Evolutionary conservation across 805 yeast genomes (phyloP).

Genomic region (Teunomyces kruisii): DNA sequence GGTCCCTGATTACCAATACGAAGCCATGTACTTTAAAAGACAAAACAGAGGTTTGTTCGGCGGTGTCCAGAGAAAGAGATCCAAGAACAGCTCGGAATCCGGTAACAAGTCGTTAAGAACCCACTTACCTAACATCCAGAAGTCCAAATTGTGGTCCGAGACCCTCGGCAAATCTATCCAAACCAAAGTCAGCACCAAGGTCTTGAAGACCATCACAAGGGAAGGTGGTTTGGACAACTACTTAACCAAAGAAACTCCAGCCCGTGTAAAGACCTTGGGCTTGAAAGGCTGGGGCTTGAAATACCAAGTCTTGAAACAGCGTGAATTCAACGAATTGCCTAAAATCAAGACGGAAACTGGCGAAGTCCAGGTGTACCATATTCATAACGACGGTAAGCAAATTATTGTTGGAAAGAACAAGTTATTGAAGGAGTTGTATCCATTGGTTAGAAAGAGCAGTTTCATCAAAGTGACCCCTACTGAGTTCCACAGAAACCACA

Average conservation of each 20-base stretch:
- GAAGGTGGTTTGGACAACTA: slow-evolving; percentile 96
- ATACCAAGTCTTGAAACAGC: slow-evolving; percentile 61
- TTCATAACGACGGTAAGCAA: slow-evolving; percentile 45
- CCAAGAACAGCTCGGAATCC: slow-evolving; percentile 75
- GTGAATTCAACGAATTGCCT: slow-evolving; percentile 39
- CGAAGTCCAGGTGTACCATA: slow-evolving; percentile 46
- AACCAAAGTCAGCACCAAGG: slow-evolving; percentile 72
- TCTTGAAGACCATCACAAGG: slow-evolving; percentile 79
- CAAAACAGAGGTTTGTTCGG: slow-evolving; percentile 89
- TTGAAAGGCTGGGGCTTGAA: slow-evolving; percentile 89
- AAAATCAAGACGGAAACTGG: slow-evolving; percentile 28
- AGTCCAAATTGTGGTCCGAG: slow-evolving; percentile 81
- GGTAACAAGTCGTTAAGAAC: slow-evolving; percentile 70
- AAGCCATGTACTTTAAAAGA: slow-evolving; percentile 74
- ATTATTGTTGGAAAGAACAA: slow-evolving; percentile 66
- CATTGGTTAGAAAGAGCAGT: slow-evolving; percentile 45
- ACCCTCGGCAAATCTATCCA: slow-evolving; percentile 56
- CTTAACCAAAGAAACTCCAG: slow-evolving; percentile 80
- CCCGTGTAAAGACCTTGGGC: slow-evolving; percentile 90
- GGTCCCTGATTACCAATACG: slow-evolving; percentile 54
- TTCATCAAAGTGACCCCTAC: slow-evolving; percentile 47
- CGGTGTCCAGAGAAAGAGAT: slow-evolving; percentile 75
- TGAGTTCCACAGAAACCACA: slow-evolving; percentile 46
- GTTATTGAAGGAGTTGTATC: slow-evolving; percentile 54
- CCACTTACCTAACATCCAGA: slow-evolving; percentile 81